phyloP scores from a whole-genome alignment of 805 yeast species.

The Metschnikowia corniflorae region DNA sequence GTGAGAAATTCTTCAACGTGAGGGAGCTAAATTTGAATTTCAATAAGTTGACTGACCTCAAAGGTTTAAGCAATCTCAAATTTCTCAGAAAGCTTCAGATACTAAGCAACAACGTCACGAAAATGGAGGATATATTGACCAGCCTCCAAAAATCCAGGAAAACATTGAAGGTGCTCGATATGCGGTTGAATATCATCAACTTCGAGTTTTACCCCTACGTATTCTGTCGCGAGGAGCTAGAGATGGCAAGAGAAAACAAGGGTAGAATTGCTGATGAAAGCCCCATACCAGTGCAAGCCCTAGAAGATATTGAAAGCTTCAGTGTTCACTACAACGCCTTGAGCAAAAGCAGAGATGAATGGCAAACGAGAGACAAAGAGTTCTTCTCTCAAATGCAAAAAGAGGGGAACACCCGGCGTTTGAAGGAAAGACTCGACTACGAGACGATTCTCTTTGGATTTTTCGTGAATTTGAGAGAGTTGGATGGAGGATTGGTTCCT shows the following conservation, averaged over 20 bases:
- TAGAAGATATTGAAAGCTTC: constrained; percentile 53
- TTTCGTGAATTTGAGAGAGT: constrained; percentile 29
- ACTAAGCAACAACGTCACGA: constrained; percentile 44
- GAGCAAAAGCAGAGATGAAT: constrained; percentile 32
- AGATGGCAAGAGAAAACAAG: constrained; percentile 15
- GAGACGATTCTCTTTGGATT: constrained; percentile 34
- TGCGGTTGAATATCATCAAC: constrained; percentile 49
- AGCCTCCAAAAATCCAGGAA: constrained; percentile 29
- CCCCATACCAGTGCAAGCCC: constrained; percentile 42
- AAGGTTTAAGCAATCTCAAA: constrained; percentile 29
- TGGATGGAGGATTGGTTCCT: constrained; percentile 34
- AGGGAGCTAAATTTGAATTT: constrained; percentile 48
- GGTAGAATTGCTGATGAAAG: constrained; percentile 12
- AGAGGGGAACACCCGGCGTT: constrained; percentile 17
- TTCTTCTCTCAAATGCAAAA: constrained; percentile 24
- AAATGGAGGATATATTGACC: constrained; percentile 30
- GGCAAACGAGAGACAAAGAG: constrained; percentile 37
- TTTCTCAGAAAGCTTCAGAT: constrained; percentile 39
- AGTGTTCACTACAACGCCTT: constrained; percentile 44
- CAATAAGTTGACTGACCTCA: constrained; percentile 39
- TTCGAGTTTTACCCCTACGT: constrained; percentile 50
- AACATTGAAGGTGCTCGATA: constrained; percentile 39
- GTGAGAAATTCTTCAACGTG: constrained; percentile 43
- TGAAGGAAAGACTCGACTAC: constrained; percentile 28
- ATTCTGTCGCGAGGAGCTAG: constrained; percentile 43